Evolutionary conservation across 768 basidiomycete species (phyloP).

Genomic region (Paxillus ammoniavirescens): DNA sequence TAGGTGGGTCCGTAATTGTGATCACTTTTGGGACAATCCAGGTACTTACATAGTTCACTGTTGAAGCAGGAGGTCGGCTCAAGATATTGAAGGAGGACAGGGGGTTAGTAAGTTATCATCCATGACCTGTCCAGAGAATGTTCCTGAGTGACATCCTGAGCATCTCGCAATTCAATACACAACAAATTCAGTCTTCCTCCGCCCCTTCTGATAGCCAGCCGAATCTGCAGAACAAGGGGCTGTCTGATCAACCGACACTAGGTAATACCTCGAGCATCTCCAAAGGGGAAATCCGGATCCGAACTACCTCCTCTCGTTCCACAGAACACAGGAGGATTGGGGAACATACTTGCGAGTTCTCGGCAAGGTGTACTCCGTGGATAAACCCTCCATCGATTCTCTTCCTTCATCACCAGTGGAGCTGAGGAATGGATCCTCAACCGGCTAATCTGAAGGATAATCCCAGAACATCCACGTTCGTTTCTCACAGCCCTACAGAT

Average conservation of each 20-base stretch:
- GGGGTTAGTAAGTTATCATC: no score
- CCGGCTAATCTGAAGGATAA: slow-evolving; percentile 42
- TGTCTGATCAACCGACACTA: slow-evolving; percentile 37
- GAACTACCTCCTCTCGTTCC: slow-evolving; percentile 47
- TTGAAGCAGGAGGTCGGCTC: no score
- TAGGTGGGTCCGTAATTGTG: no score
- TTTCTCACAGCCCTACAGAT: slow-evolving; percentile 30
- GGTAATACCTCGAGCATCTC: slow-evolving; percentile 48
- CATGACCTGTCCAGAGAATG: neutral
- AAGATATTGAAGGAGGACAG: no score
- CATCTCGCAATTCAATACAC: slow-evolving; percentile 60
- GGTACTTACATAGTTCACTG: no score
- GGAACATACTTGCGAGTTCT: slow-evolving; percentile 59
- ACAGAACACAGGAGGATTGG: slow-evolving; percentile 72
- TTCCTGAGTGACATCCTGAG: neutral
- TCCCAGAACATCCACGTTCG: slow-evolving; percentile 14
- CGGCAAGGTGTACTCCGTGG: slow-evolving; percentile 71
- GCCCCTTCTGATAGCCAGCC: slow-evolving; percentile 38
- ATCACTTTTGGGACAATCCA: no score
- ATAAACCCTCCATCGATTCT: slow-evolving; percentile 79
- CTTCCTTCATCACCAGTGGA: slow-evolving; percentile 81
- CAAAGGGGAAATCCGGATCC: slow-evolving; percentile 19
- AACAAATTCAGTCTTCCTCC: slow-evolving; percentile 48
- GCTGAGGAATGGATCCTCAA: slow-evolving; percentile 81
- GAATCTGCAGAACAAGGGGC: slow-evolving; percentile 30